Evolutionary conservation across 2,329 filamentous ascomycete species (phyloP), one percentile per base, ranked within the genome.

Genomic region (Acrocalymma vagum): DNA sequence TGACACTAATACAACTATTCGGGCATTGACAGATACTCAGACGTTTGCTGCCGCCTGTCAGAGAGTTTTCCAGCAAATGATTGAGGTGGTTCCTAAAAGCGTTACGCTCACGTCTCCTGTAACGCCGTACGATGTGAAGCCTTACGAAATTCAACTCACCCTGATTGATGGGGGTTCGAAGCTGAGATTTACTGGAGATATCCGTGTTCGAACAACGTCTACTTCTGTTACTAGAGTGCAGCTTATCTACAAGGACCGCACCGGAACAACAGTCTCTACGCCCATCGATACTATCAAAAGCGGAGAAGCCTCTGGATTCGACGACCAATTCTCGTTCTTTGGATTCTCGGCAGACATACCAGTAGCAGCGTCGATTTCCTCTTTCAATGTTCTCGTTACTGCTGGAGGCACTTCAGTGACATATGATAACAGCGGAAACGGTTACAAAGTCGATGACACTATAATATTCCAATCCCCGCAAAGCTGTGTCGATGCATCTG

Each of bases 101-200:
- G 78, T 82, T 3, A 68, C 66, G 1, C 73, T 85, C 3, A 76
- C 77, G 0, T 76, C 77, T 32, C 72, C 78, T 3, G 76, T 85
- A 39, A 63, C 66, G 8, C 79, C 81, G 1, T 85, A 85, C 61
- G 73, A 73, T 11, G 74, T 84, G 54, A 86, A 85, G 69, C 82
- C 82, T 3, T 78, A 80, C 35, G 71, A 74, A 33, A 63, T 84
- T 52, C 79, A 83, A 55, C 72, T 85, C 24, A 76, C 76, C 0
- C 68, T 85, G 11, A 70, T 76, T 37, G 55, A 71, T 6, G 77
- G 75, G 11, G 81, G 77, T 9, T 67, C 65, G 9, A 72, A 69
- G 2, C 63, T 85, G 43, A 63, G 69, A 9, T 72, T 84, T 40
- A 74, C 75, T 6, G 82, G 82, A 5, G 75, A 77, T 29, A 82